Evolutionary conservation across 257 asterid genomes (phyloP).

Genomic region (Fraxinus pennsylvanica): DNA sequence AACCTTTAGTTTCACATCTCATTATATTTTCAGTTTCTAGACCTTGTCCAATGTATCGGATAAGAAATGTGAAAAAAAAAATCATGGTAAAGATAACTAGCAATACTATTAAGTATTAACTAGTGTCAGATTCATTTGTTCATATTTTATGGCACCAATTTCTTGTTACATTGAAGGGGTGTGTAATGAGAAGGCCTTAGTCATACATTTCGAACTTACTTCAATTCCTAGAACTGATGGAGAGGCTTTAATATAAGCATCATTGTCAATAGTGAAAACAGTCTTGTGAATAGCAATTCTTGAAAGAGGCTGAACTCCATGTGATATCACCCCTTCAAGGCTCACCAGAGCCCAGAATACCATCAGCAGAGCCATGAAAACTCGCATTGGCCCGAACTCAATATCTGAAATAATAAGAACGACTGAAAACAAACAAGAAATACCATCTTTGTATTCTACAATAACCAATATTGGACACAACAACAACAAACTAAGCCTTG

Average conservation of each 20-base stretch:
- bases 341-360: constrained; percentile 49
- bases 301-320: constrained; percentile 78
- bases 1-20: not conserved
- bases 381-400: constrained; percentile 43
- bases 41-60: constrained; percentile 1
- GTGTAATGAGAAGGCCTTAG: not conserved
- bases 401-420: constrained; percentile 7
- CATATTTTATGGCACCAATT: not conserved
- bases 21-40: constrained; percentile 5
- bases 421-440: not conserved
- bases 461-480: not conserved
- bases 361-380: constrained; percentile 35
- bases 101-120: not conserved
- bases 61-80: not conserved
- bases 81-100: too few relatives aligned
- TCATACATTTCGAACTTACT: constrained; percentile 41
- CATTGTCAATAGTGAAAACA: constrained; percentile 50
- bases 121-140: not conserved
- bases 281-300: constrained; percentile 56
- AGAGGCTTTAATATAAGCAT: constrained; percentile 63
- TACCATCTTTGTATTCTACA: constrained; percentile 2
- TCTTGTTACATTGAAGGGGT: not conserved
- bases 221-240: constrained; percentile 77
- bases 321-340: constrained; percentile 54
- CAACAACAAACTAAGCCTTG: not conserved